Base-by-base conservation (phyloP, 805 yeast species). In the Kodamaea kakaduensis region DNA sequence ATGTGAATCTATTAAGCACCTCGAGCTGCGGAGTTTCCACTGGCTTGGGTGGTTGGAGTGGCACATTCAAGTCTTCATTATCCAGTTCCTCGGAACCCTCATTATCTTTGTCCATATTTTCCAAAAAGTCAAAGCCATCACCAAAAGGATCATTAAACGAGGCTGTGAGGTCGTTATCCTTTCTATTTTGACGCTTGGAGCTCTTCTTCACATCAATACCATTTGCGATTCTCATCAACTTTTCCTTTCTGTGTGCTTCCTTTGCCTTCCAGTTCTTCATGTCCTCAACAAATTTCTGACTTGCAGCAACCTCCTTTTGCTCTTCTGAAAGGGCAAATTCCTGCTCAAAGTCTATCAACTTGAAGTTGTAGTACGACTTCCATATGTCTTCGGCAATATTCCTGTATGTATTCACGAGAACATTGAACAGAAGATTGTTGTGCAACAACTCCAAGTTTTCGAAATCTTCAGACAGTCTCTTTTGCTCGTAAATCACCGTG, bases 391-490 rank as follows among this genome's bases (percentile, higher is more conserved):
- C 51, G 1, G 70, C 51, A 25, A 67, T 59, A 17, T 57, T 61
- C 23, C 73, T 45, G 41, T 64, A 67, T 6, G 69, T 50, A 44
- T 67, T 67, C 9, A 60, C 43, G 30, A 67, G 51, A 12, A 66
- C 39, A 39, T 67, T 67, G 47, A 63, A 67, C 38, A 64, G 68
- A 24, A 59, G 51, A 34, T 58, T 61, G 40, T 63, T 66, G 41
- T 67, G 73, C n/a, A 67, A 45, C 66, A 67, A 63, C 46, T 67
- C 73, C 37, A 67, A 36, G 38, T 67, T 67, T 13, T 50, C 45
- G 38, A 48, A 58, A 42, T 67, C 73, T 42, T 61, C 67, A 5
- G 54, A 54, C 43, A 64, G 68, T 8, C 48, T 41, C 7, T 49
- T 48, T 20, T 35, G 38, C n/a, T 22, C 24, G 19, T 35, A 26